Evolutionary conservation across 139 green algal genomes (phyloP).

Genomic region (Micractinium sp.): DNA sequence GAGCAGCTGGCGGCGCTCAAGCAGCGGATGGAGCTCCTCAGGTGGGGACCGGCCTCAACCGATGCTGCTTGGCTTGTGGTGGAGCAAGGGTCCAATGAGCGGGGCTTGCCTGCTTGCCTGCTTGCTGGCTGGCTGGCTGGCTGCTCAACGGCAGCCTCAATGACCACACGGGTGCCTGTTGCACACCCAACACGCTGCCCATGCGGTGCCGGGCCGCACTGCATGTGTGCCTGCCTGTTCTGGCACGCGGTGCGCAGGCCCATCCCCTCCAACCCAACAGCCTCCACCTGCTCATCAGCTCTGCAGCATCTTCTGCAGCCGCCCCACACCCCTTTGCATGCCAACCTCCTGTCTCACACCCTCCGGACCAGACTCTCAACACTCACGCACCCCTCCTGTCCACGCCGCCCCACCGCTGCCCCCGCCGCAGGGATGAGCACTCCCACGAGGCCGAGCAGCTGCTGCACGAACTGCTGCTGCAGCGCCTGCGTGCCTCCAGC

Average conservation of each 20-base stretch:
- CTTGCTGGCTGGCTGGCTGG: too few relatives aligned
- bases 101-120: too few relatives aligned
- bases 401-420: neutral
- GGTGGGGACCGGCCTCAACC: neutral
- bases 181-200: neutral
- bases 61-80: too few relatives aligned
- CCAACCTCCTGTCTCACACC: neutral
- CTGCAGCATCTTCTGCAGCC: neutral
- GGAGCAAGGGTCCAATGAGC: neutral
- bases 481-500: slow-evolving; percentile 3
- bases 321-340: neutral
- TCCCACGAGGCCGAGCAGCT: slow-evolving; percentile 21
- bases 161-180: too few relatives aligned
- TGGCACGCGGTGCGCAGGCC: too few relatives aligned
- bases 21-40: slow-evolving; percentile 10
- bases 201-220: neutral
- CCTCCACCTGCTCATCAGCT: neutral
- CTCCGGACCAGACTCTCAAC: too few relatives aligned
- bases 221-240: too few relatives aligned
- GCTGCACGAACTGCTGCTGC: slow-evolving; percentile 35
- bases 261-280: neutral
- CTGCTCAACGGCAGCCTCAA: too few relatives aligned
- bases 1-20: slow-evolving; percentile 11
- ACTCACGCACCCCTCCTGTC: neutral
- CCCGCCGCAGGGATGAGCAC: slow-evolving; percentile 10